Percentiles rank a stretch among this genome's conserved stretches.
phyloP scores from a whole-genome alignment of 805 yeast species.

The Saturnispora quitensis region DNA sequence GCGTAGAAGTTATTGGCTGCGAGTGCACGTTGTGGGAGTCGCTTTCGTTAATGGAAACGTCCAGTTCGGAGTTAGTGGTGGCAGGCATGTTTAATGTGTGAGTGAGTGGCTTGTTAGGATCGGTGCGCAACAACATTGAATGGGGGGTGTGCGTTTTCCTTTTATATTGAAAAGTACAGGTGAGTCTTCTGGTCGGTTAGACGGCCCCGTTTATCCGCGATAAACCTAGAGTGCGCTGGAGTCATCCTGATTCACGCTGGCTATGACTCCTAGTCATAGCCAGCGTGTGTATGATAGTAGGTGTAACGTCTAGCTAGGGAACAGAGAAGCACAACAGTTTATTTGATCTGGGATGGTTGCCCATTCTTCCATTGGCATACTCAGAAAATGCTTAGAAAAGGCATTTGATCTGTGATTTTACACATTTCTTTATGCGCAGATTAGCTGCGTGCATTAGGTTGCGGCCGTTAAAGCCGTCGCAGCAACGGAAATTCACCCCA shows the following conservation, averaged over 20 bases:
- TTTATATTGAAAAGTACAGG: neutral
- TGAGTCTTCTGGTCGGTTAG: neutral
- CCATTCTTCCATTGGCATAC: too few species aligned
- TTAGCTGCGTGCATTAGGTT: neutral
- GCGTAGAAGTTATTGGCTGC: neutral
- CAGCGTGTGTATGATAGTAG: neutral
- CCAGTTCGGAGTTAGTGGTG: neutral
- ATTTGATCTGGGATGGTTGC: too few species aligned
- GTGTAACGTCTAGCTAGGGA: too few species aligned
- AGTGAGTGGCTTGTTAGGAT: neutral
- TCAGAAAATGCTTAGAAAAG: too few species aligned
- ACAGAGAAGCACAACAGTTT: too few species aligned
- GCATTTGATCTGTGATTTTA: too few species aligned
- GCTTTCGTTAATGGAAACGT: neutral
- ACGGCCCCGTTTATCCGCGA: conserved; percentile 3
- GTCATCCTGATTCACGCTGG: neutral
- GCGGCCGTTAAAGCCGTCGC: neutral
- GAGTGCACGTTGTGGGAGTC: neutral
- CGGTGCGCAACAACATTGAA: neutral
- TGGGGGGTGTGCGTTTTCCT: neutral
- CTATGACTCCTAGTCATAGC: neutral
- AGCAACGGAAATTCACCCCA: neutral
- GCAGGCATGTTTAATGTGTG: neutral
- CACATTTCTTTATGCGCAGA: too few species aligned
- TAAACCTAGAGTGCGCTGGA: neutral